Percentiles rank a stretch among this genome's conserved stretches.
phyloP scores from a whole-genome alignment of 805 yeast species.

The Spathaspora hagerdaliae region DNA sequence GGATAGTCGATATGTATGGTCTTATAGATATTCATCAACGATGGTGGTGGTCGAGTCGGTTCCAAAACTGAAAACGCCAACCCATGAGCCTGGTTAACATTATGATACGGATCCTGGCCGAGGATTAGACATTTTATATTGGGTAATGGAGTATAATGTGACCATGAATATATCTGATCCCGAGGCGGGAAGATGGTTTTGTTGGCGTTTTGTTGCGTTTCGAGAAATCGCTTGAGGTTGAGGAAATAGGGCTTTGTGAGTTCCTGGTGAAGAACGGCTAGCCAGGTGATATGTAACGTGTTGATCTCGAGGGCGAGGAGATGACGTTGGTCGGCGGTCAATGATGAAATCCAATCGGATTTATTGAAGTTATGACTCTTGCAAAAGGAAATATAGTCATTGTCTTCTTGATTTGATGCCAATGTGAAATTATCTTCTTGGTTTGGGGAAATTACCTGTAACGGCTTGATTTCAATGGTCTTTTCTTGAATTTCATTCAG shows the following conservation, averaged over 20 bases:
- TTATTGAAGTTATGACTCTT: constrained; percentile 41
- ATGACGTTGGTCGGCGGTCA: constrained; percentile 44
- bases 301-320: constrained; percentile 64
- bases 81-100: constrained; percentile 91
- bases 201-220: constrained; percentile 30
- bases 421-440: too few species aligned
- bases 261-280: constrained; percentile 61
- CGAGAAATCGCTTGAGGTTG: constrained; percentile 61
- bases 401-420: not conserved
- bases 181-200: constrained; percentile 74
- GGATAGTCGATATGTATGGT: constrained; percentile 64
- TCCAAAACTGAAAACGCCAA: constrained; percentile 87
- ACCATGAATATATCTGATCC: constrained; percentile 85
- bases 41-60: constrained; percentile 79
- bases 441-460: too few species aligned
- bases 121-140: constrained; percentile 72
- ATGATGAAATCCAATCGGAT: constrained; percentile 44
- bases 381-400: constrained; percentile 12
- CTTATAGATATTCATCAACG: constrained; percentile 82
- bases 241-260: constrained; percentile 83
- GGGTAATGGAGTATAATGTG: constrained; percentile 73
- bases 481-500: too few species aligned
- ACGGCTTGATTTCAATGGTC: too few species aligned
- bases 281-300: constrained; percentile 77
- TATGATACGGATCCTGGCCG: constrained; percentile 98